Evolutionary conservation across 1,284 basidiomycete genomes (phyloP), one percentile per base, ranked within the genome.

Genomic region (Phylloboletellus chloephorus): DNA sequence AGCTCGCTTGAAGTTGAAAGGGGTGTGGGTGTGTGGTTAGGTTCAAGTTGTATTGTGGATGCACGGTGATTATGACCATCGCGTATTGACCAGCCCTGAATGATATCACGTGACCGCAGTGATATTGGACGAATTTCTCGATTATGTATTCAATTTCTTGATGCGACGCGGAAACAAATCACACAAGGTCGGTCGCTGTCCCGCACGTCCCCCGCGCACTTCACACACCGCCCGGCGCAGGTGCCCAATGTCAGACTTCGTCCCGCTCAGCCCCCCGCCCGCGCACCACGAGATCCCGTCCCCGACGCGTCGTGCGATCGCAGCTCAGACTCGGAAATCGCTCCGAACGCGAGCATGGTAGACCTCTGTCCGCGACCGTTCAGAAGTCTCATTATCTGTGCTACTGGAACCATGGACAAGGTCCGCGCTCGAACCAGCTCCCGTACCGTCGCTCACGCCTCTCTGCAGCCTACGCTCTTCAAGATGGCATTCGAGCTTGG

Each of bases 161-260:
- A 60, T 56, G 49, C 54, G 66, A 52, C 60, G 67, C 39, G 43
- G 56, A 2, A 64, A 65, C 48, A 70, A 68, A 51, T 76, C 73
- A 29, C 63, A 67, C 57, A 75, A 74, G 61, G 74, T 67, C 43
- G 7, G 48, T 41, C 31, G 12, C 22, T 23, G n/a, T 12, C 8
- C 28, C 6, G 30, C 17, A n/a, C 0, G 5, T 37, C 31, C 22
- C n/a, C 19, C 31, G 19, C 25, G 10, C 30, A n/a, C 12, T 12
- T 40, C 10, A 42, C 30, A 42, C 30, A 36, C 9, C 3, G 3
- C 30, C 13, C 26, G 30, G 4, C 15, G 16, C 44, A 86, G 83
- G 82, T 87, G 6, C 83, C 84, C 2, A 81, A 81, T 64, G 84
- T 87, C 44, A 85, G 80, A 50, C 72, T 87, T 47, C 76, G 82